Conservation (phyloP, 1,284 basidiomycete species). For the Naganishia liquefaciens region DNA sequence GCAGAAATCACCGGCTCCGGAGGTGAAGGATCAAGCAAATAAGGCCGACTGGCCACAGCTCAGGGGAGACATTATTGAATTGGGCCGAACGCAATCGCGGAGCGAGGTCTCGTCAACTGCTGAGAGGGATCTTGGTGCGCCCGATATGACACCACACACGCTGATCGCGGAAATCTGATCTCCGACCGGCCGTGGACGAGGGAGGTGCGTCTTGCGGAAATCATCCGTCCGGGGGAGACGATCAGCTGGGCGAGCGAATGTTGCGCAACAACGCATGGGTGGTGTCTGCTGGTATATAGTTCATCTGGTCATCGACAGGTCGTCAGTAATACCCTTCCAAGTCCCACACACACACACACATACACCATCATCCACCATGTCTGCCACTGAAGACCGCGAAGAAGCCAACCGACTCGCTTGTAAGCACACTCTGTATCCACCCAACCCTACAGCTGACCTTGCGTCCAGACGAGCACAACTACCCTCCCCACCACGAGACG, state of each 20-base stretch:
- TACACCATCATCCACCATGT: constrained; percentile 14
- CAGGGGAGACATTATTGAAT: too few species aligned
- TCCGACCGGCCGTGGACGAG: constrained; percentile 24
- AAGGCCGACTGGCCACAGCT: too few species aligned
- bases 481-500: constrained; percentile 29
- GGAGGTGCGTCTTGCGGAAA: constrained; percentile 11
- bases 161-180: neutral
- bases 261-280: neutral
- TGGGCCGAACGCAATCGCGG: too few species aligned
- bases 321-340: neutral
- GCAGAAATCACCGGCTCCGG: too few species aligned
- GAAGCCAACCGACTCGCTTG: constrained; percentile 33
- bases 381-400: constrained; percentile 29
- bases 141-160: neutral
- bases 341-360: neutral
- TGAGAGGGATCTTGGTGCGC: neutral
- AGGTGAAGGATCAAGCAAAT: too few species aligned
- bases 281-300: constrained; percentile 11
- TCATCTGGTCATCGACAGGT: neutral
- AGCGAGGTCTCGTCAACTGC: too few species aligned
- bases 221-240: constrained; percentile 1
- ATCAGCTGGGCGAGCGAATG: constrained; percentile 18
- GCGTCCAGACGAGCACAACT: constrained; percentile 32
- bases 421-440: constrained; percentile 3
- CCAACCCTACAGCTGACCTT: neutral